These are phyloP conservation scores for Podospora pseudopauciseta DNA, from an alignment of 495 filamentous ascomycete genomes.

Conservation along the genomic window DNA sequence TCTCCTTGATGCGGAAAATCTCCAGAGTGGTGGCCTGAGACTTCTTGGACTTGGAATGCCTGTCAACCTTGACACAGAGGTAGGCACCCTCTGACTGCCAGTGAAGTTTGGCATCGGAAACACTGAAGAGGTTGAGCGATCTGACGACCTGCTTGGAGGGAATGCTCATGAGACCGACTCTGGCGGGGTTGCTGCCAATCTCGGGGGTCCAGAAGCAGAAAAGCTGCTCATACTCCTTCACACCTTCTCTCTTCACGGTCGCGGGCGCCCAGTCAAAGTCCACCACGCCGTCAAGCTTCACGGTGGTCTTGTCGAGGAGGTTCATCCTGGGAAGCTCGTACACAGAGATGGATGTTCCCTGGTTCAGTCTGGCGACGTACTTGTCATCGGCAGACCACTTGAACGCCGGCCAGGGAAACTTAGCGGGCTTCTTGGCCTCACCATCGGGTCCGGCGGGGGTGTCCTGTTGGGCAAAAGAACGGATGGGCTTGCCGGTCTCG, in stretches of 20 bases:
- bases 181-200: slow-evolving; percentile 96
- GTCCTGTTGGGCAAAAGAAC: slow-evolving; percentile 88
- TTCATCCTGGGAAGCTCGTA: slow-evolving; percentile 94
- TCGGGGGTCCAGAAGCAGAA: slow-evolving; percentile 99
- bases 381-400: slow-evolving; percentile 98
- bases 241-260: slow-evolving; percentile 67
- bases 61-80: slow-evolving; percentile 96
- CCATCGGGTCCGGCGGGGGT: slow-evolving; percentile 52
- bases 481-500: slow-evolving; percentile 80
- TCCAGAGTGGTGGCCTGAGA: slow-evolving; percentile 93
- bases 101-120: slow-evolving; percentile 92
- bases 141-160: slow-evolving; percentile 90
- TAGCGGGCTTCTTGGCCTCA: slow-evolving; percentile 65
- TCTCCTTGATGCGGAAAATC: slow-evolving; percentile 94
- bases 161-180: slow-evolving; percentile 93
- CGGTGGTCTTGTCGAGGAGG: slow-evolving; percentile 77
- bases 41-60: slow-evolving; percentile 98
- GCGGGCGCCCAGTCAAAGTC: slow-evolving; percentile 98
- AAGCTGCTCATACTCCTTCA: slow-evolving; percentile 89
- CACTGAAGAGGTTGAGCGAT: slow-evolving; percentile 94
- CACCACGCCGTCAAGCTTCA: slow-evolving; percentile 94
- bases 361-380: slow-evolving; percentile 89
- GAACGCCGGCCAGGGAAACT: slow-evolving; percentile 97
- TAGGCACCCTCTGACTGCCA: slow-evolving; percentile 95
- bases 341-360: slow-evolving; percentile 82